Evolutionary conservation across 2,329 filamentous ascomycete genomes (phyloP).

Genomic region (Gyromitra esculenta): DNA sequence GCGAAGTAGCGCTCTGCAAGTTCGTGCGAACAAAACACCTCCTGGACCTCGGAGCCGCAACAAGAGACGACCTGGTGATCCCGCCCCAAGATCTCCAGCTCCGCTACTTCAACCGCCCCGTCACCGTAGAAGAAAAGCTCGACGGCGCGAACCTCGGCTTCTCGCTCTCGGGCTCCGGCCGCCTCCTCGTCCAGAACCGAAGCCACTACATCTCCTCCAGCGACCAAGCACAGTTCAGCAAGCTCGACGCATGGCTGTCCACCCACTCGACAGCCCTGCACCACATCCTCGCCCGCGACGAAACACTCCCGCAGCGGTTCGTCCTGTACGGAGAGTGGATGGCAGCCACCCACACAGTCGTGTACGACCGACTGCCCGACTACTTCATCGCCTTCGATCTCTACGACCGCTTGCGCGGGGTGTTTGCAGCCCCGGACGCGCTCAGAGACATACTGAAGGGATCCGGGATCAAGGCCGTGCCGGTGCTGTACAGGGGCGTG

Average conservation of each 20-base stretch:
- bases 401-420: constrained; percentile 40
- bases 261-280: not conserved
- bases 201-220: constrained; percentile 47
- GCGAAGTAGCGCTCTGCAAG: constrained; percentile 33
- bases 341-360: constrained; percentile 48
- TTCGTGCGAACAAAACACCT: constrained; percentile 50
- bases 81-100: constrained; percentile 10
- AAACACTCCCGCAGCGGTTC: constrained; percentile 41
- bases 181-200: constrained; percentile 49
- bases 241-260: constrained; percentile 12
- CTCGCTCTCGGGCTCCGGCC: constrained; percentile 33
- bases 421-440: constrained; percentile 18
- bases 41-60: constrained; percentile 48
- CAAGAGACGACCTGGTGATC: constrained; percentile 49
- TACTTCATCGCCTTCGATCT: constrained; percentile 52
- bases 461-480: constrained; percentile 33
- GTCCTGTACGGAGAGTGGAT: constrained; percentile 53
- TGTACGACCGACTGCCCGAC: constrained; percentile 41
- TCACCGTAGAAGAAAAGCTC: constrained; percentile 48
- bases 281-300: constrained; percentile 30
- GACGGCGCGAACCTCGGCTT: constrained; percentile 53
- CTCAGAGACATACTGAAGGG: constrained; percentile 22
- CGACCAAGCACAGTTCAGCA: constrained; percentile 48
- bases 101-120: constrained; percentile 1
- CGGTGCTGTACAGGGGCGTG: constrained; percentile 37